Conservation (phyloP, 1,139 yeast genomes). For the Scheffersomyces titani region DNA sequence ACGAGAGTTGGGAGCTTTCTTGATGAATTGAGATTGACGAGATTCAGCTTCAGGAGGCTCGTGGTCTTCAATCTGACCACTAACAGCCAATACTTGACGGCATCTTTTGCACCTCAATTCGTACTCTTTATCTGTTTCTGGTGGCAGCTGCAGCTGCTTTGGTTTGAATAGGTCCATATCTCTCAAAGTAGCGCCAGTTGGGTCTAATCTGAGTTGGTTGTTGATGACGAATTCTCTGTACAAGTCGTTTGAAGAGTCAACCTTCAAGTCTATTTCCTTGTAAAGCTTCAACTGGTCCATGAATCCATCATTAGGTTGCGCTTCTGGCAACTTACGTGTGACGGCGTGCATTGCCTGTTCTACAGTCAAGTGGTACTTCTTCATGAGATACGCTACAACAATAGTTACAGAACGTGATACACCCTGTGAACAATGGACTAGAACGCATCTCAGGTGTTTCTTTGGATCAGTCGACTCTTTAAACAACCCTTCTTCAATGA, state of each 20-base stretch:
- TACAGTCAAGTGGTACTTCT: constrained; percentile 57
- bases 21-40: constrained; percentile 62
- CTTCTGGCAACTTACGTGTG: constrained; percentile 55
- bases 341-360: constrained; percentile 74
- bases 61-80: constrained; percentile 56
- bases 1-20: constrained; percentile 60
- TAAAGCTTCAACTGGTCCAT: constrained; percentile 68
- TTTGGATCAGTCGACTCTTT: constrained; percentile 28
- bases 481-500: constrained; percentile 66
- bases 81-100: constrained; percentile 55
- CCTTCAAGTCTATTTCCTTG: constrained; percentile 32
- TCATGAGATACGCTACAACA: constrained; percentile 78
- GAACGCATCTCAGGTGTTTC: constrained; percentile 49
- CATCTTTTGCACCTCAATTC: constrained; percentile 71
- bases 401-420: constrained; percentile 78
- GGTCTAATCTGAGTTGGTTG: constrained; percentile 27
- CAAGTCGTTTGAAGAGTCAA: constrained; percentile 21
- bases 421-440: constrained; percentile 85
- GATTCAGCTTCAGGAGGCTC: constrained; percentile 60
- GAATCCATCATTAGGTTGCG: constrained; percentile 80
- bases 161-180: constrained; percentile 2
- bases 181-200: constrained; percentile 22
- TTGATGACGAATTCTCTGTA: constrained; percentile 32
- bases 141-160: constrained; percentile 7
- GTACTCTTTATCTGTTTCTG: constrained; percentile 20